A percentile compares a stretch with the other conserved stretches of the same genome.
Evolutionary conservation across 179 eudicot genomes (phyloP).

Genomic region (Corrigiola litoralis): DNA sequence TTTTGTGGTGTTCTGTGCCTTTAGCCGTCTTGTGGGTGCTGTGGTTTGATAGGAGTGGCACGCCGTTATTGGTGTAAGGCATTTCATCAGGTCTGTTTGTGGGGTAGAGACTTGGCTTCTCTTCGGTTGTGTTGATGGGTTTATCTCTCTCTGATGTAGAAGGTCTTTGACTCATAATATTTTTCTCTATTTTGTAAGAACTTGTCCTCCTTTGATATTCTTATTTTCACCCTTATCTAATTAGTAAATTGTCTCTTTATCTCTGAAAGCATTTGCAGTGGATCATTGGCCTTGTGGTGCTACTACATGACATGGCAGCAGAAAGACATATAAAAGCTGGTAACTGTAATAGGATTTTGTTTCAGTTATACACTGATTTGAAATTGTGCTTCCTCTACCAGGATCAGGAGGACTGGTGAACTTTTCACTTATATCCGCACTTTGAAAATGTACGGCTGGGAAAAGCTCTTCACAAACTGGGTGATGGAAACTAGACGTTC

Average conservation of each 20-base stretch:
- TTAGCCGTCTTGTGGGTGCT: too few relatives aligned
- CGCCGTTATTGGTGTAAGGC: too few relatives aligned
- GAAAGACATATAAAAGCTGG: not conserved
- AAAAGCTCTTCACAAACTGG: conserved; percentile 71
- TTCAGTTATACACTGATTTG: not conserved
- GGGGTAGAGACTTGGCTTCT: too few relatives aligned
- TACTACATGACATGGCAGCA: not conserved
- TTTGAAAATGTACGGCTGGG: conserved; percentile 97
- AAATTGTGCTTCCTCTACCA: conserved; percentile 12
- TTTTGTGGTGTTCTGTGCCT: too few relatives aligned
- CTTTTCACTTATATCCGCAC: conserved; percentile 78
- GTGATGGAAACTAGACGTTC: conserved; percentile 75
- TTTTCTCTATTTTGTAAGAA: not conserved
- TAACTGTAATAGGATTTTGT: not conserved
- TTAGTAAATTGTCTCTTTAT: too few relatives aligned
- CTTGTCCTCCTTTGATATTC: not conserved
- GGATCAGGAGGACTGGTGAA: conserved; percentile 90
- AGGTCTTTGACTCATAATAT: not conserved
- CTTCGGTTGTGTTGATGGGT: too few relatives aligned
- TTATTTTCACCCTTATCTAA: too few relatives aligned
- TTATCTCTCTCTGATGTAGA: not conserved
- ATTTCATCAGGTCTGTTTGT: too few relatives aligned
- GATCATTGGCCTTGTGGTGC: too few relatives aligned
- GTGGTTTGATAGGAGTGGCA: too few relatives aligned
- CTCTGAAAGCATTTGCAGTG: too few relatives aligned